Base-by-base conservation (phyloP, 192 early-diverging fungal species). In the Pilaira anomala region DNA sequence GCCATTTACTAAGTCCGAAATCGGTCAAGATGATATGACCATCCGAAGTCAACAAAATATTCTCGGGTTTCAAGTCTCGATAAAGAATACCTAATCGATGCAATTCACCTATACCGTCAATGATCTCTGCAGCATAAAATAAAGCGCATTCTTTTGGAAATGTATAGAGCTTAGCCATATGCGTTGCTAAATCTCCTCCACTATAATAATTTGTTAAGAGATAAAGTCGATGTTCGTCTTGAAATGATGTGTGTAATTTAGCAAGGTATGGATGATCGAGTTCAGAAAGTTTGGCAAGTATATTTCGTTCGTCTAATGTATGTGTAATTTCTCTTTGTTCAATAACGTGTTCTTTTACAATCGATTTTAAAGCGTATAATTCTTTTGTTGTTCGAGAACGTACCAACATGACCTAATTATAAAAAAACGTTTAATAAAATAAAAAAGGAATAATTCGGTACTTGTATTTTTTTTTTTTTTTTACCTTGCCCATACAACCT, bases 131-230 rank as follows among this genome's bases (percentile, higher is more conserved):
- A 0, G 87, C 82, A 77, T 98, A 97, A 58, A 97, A 98, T 6
- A 86, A 66, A 33, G 85, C 86, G 41, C 85, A 77, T 56, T 87
- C 87, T 45, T 93, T 88, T 24, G 85, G 67, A 71, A 91, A 84
- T 7, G 56, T 56, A 29, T 76, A 71, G 53, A 68, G 76, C 18
- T 69, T 71, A 1, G 81, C 75, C 67, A 98, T 75, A 66, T 94
- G 92, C 16, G 88, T 91, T 53, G 94, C 93, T 56, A 98, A 84
- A 69, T 96, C 94, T 39, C 96, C 94, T 29, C 96, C 96, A 1
- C 82, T 84, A 60, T 93, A 81, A 71, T 95, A 98, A 60, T 88
- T 87, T 73, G 97, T 78, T 48, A 98, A 87, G 69, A 98, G 77
- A 69, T 88, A 97, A 30, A 98, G 79, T 67, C 88, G 85, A 24